These are phyloP conservation scores for Botrytis byssoidea DNA, from an alignment of 2,329 filamentous ascomycete genomes.

Conservation along the genomic window DNA sequence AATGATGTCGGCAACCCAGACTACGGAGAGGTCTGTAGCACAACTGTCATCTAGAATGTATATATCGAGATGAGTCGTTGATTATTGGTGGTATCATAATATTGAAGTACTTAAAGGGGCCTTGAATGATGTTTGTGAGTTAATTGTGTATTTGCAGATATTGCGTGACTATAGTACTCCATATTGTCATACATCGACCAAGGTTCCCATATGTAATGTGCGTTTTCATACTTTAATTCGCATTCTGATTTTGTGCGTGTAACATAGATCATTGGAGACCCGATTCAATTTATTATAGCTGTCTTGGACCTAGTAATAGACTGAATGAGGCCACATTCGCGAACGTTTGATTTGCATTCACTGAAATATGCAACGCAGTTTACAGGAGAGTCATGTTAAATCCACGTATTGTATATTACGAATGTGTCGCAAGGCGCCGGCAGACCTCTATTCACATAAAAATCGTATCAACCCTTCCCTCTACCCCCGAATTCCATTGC, in stretches of 20 bases:
- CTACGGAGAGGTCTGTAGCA: too few relatives aligned
- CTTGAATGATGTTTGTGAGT: not conserved
- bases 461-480: not conserved
- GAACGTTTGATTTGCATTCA: not conserved
- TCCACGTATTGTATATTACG: not conserved
- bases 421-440: too few relatives aligned
- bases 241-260: not conserved
- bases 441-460: not conserved
- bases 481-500: not conserved
- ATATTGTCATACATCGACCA: not conserved
- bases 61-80: too few relatives aligned
- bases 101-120: not conserved
- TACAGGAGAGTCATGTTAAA: not conserved
- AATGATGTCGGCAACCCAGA: too few relatives aligned
- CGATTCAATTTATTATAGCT: not conserved
- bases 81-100: not conserved
- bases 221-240: not conserved
- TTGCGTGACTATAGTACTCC: not conserved
- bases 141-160: not conserved
- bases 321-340: not conserved
- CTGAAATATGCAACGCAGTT: not conserved
- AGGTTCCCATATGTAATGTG: not conserved
- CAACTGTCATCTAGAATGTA: too few relatives aligned
- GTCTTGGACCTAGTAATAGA: not conserved
- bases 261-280: not conserved